These are phyloP conservation scores for Mrakia gelida DNA, from an alignment of 768 basidiomycete genomes.

Conservation along the genomic window DNA sequence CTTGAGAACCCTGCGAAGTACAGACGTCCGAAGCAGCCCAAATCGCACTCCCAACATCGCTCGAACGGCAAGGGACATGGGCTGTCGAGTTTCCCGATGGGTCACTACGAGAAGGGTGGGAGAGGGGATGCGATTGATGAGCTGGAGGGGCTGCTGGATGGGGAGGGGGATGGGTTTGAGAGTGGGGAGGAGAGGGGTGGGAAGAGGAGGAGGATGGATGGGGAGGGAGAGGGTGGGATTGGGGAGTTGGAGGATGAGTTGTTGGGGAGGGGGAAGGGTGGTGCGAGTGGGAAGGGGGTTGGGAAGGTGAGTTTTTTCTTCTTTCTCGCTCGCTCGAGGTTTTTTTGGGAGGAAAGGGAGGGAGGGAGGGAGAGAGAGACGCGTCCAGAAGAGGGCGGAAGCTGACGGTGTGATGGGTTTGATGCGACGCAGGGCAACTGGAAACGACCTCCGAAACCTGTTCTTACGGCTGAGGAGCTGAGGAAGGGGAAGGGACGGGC, in stretches of 20 bases:
- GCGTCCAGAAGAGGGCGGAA: not conserved
- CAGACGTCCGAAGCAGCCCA: not conserved
- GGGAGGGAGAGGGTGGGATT: not conserved
- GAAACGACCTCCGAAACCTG: not conserved
- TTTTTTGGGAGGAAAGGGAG: not conserved
- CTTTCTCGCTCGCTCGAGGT: no score
- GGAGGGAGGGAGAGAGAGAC: no score
- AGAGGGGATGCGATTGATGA: not conserved
- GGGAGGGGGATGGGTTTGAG: not conserved
- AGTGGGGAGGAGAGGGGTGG: not conserved
- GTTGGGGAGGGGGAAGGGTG: not conserved
- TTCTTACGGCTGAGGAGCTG: no score
- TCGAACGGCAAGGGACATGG: not conserved
- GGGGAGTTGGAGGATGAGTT: not conserved
- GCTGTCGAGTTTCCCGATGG: not conserved
- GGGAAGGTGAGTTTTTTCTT: not conserved
- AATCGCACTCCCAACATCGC: not conserved
- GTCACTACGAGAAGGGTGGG: not conserved
- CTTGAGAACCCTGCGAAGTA: not conserved
- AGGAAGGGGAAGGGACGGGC: not conserved
- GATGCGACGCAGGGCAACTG: not conserved
- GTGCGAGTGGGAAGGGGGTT: not conserved
- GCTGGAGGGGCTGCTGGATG: not conserved
- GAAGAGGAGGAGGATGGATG: conserved; percentile 2
- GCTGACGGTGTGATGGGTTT: no score